Evolutionary conservation across 164 flowering plant genomes (phyloP), one percentile per base, ranked within the genome.

Genomic region (Kalanchoe fedtschenkoi): DNA sequence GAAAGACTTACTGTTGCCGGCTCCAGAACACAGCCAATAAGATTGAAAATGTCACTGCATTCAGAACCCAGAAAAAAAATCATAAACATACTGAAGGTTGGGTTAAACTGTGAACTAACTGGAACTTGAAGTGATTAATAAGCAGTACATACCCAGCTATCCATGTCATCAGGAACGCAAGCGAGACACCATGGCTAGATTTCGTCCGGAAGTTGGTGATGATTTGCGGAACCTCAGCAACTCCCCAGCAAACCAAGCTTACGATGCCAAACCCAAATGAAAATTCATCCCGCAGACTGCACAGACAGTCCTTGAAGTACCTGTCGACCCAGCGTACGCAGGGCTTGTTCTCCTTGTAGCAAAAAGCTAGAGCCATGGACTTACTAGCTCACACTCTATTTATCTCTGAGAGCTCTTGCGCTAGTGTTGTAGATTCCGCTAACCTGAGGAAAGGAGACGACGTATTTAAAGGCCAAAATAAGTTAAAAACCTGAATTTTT

Each of bases 151-250:
- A 85, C 95, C 97, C 97, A 24, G 70, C 80, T 71, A 90, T 75
- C 96, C 98, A 91, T 72, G 92, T 78, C 65, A 89, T 84, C 51
- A 89, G 92, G 60, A 91, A 91, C 0, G 74, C 51, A 42, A 89
- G 83, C 24, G 96, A 91, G 65, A 91, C 89, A 5, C 98, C 96
- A 72, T 91, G 92, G 75, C 88, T 74, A 62, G 98, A 87, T 64
- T 91, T 87, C 10, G 85, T 74, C 13, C 67, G 72, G 74, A 81
- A 91, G 75, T 91, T 91, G 72, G 96, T 87, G 78, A 91, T 63
- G 70, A 91, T 91, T 64, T 91, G 98, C 60, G 96, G 97, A 73
- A 91, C 75, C 69, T 91, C 96, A 3, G 97, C 97, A 24, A 91
- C 80, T 7, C 82, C 98, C 98, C 56, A 51, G 3, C 21, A 51